Base-by-base conservation (phyloP, 805 yeast genomes). In the Candida michaelii region DNA sequence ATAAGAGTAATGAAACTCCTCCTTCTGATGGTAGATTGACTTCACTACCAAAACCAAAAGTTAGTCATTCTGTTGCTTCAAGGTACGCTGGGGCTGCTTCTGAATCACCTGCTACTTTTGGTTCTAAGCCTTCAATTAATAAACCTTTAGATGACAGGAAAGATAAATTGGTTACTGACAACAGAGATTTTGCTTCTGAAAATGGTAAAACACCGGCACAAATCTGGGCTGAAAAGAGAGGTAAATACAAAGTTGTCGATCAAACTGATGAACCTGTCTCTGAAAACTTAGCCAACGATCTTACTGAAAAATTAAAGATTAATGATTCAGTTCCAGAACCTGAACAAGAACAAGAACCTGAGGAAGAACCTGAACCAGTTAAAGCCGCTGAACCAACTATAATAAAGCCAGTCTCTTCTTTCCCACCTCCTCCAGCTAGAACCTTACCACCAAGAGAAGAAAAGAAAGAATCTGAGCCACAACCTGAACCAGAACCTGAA, bases 131-230 rank as follows among this genome's bases (percentile, higher is more conserved):
- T 23, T 45, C 59, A 5, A 66, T 68, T 47, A 21, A 21, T 8
- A 39, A 49, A 15, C 36, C 56, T 12, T 31, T 46, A 13, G 54
- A 57, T 31, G 57, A 59, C 34, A 74, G 66, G 40, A 64, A 66
- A 16, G 72, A 72, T 19, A 73, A 76, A 46, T 63, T 74, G 3
- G 74, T 76, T 35, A 80, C 82, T 41, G 91, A 88, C 30, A 73
- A 79, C 21, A 70, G 76, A 56, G 73, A 79, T 59, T 83, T 77
- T 59, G 93, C 78, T 48, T 67, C 83, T 41, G 77, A 77, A 47
- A 77, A 74, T 47, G 97, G 96, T 47, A 86, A 88, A 63, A 85
- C 96, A 6, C 97, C 97, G 17, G 97, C 97, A 21, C 97, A 89
- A 66, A 55, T 87, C 21, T 89, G 97, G 97, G 97, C 97, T 17